These are phyloP conservation scores for Neurospora sp. DNA, from an alignment of 2,329 filamentous ascomycete genomes.

Conservation along the genomic window DNA sequence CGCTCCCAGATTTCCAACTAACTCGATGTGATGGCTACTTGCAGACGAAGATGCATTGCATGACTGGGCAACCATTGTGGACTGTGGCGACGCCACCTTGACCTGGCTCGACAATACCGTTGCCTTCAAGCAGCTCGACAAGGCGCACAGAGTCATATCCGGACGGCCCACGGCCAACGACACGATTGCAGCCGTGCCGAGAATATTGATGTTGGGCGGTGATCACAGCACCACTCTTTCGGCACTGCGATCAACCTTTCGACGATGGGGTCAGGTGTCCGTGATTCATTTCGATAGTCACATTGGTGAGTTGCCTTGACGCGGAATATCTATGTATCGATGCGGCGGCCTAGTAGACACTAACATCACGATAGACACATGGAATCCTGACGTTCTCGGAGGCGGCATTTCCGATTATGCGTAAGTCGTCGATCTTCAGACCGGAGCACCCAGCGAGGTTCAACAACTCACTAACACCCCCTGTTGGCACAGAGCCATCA, in stretches of 20 bases:
- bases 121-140: slow-evolving; percentile 64
- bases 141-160: slow-evolving; percentile 39
- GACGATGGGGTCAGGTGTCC: slow-evolving; percentile 47
- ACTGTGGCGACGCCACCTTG: slow-evolving; percentile 72
- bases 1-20: neutral
- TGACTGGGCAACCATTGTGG: slow-evolving; percentile 41
- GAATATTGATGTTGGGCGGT: slow-evolving; percentile 53
- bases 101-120: slow-evolving; percentile 69
- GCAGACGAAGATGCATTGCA: slow-evolving; percentile 3
- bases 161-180: slow-evolving; percentile 30
- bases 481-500: slow-evolving; percentile 32
- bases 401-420: slow-evolving; percentile 52
- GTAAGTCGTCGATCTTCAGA: slow-evolving; percentile 27
- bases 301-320: slow-evolving; percentile 44
- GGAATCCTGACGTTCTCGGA: slow-evolving; percentile 54
- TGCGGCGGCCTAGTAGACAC: neutral
- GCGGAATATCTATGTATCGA: slow-evolving; percentile 25
- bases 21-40: neutral
- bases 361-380: slow-evolving; percentile 43
- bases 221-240: slow-evolving; percentile 57
- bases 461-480: neutral
- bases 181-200: slow-evolving; percentile 32
- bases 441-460: neutral
- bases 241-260: slow-evolving; percentile 49
- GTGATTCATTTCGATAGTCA: slow-evolving; percentile 60